Base-by-base conservation (phyloP, 352 stramenopile genomes). In the Discostella stelligera region DNA sequence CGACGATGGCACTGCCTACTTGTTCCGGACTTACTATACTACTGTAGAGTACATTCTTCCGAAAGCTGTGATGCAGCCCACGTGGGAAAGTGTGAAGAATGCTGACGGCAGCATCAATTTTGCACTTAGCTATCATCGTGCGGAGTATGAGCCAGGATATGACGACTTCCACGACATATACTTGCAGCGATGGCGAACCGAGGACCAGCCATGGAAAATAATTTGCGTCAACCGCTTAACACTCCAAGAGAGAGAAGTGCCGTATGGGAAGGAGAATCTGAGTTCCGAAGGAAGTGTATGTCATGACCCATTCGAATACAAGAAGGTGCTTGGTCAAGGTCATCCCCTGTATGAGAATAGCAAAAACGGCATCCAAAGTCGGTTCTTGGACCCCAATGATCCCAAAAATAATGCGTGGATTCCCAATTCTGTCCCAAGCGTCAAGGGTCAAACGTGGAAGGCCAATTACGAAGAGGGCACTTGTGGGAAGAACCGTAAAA, bases 131-230 rank as follows among this genome's bases (percentile, higher is more conserved):
- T 98, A 97, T 76, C 96, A 99, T 65, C 90, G 96, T 16, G 94
- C 95, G n/a, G 95, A 97, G 32, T 98, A 98, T 64, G 85, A 96
- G 60, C 63, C 85, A 39, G 95, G 91, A 20, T 99, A 99, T 87
- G 96, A 98, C 76, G 91, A 98, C 74, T 95, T 95, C 39, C 95
- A 98, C 64, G 96, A 99, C 74, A 98, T 98, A 74, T 98, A 98
- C 81, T 76, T 98, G 6, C 96, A 99, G 79, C 86, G 96, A 14
- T 98, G 95, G 94, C 86, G 96, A 11, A 96, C 96, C 77, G 96
- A 99, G 64, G 95, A 98, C 78, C 81, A 90, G 6, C 88, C 91
- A 0, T 98, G 95, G 95, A 77, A 96, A 75, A 87, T 98, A 1
- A 90, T 92, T 5, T 98, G 95, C 82, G 79, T 91, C 2, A 85